Base-by-base conservation (phyloP, 2,329 filamentous ascomycete genomes). In the Alternaria dauci region DNA sequence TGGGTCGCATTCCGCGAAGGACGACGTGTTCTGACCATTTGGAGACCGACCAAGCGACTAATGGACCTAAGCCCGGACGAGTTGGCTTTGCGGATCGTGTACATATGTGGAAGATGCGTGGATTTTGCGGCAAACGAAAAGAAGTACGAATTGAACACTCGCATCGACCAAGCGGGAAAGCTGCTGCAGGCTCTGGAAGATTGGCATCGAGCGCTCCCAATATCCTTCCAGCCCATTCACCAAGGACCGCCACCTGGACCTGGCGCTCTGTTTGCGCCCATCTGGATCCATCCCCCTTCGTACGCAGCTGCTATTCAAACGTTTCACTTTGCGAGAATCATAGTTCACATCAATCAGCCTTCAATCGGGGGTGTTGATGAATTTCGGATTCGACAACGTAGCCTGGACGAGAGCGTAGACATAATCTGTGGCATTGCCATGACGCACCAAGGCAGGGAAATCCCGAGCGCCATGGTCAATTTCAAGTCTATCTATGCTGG, bases 1-100 rank as follows among this genome's bases (percentile, higher is more conserved):
- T 89, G 87, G 87, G 87, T 86, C 2, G 87, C 87, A 0, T 88
- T 89, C 63, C 81, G 86, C 0, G 87, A 89, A 68, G 80, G 81
- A 23, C 78, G 88, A 5, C 80, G 83, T 8, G 83, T 83, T 2
- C 82, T 88, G 62, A 88, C 82, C 34, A 87, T 88, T 50, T 89
- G 86, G 85, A 80, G 79, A 43, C 86, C 86, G 0, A 83, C 80
- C 8, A 84, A 82, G 58, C 76, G 80, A 0, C 81, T 84, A 39
- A 70, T 78, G 5, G 78, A 81, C 3, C 79, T 89, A 38, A 80
- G 77, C n/a, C 78, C 82, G 0, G 81, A 86, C 52, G 86, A 88
- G 50, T 76, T 89, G 26, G 85, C 86, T 0, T 80, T 81, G 5
- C 79, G 84, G 1, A 81, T 85, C 0, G 78, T 86, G 0, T 89